Evolutionary conservation across 1,139 yeast genomes (phyloP).

Genomic region (Entelexis paramagnoliae): DNA sequence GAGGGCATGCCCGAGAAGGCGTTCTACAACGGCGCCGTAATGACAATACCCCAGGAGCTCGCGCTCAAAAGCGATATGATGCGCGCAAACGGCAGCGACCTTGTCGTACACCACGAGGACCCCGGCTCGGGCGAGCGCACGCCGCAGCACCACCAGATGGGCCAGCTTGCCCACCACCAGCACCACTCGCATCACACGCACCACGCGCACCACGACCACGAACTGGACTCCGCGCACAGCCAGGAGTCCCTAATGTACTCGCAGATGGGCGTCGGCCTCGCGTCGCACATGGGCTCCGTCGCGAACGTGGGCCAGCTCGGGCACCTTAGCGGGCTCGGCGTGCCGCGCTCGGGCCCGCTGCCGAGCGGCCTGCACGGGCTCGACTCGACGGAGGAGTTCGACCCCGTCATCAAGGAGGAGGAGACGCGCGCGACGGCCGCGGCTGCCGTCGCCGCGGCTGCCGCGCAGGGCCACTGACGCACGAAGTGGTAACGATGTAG

Average conservation of each 20-base stretch:
- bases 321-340: slow-evolving; percentile 4
- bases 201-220: slow-evolving; percentile 4
- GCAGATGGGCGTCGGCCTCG: slow-evolving; percentile 2
- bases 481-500: neutral
- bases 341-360: slow-evolving; percentile 6
- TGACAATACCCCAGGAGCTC: slow-evolving; percentile 2
- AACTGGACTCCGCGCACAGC: slow-evolving; percentile 1
- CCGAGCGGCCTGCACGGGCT: slow-evolving; percentile 8
- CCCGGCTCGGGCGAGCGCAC: slow-evolving; percentile 3
- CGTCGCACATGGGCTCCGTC: slow-evolving; percentile 1
- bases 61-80: neutral
- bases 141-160: slow-evolving; percentile 4
- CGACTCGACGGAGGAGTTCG: slow-evolving; percentile 12
- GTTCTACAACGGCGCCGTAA: slow-evolving; percentile 10
- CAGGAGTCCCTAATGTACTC: slow-evolving; percentile 5
- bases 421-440: slow-evolving; percentile 10
- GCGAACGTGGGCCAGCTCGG: neutral
- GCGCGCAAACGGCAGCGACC: neutral
- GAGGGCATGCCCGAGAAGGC: slow-evolving; percentile 23
- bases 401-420: slow-evolving; percentile 15
- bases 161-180: neutral
- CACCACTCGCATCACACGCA: neutral
- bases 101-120: slow-evolving; percentile 5
- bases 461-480: slow-evolving; percentile 1
- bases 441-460: slow-evolving; percentile 5